Conservation (phyloP, 2,329 filamentous ascomycete species). For the Acephala macrosclerotiorum region DNA sequence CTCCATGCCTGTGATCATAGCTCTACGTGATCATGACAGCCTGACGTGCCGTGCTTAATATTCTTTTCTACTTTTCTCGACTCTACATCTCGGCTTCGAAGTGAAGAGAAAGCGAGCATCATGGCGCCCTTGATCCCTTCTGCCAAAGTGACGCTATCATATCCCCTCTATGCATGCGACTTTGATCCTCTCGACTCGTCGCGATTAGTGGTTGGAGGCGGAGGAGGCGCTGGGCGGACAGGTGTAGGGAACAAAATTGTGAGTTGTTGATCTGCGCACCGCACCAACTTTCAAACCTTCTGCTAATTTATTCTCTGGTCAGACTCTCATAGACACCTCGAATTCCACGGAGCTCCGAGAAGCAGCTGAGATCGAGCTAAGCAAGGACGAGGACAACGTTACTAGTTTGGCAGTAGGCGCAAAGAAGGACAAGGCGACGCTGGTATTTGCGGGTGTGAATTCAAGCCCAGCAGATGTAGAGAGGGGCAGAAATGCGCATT, state of each 20-base stretch:
- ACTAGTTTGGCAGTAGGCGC: constrained; percentile 79
- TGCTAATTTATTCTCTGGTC: constrained; percentile 16
- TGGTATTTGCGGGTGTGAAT: constrained; percentile 82
- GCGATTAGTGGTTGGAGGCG: constrained; percentile 83
- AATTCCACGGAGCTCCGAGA: constrained; percentile 55
- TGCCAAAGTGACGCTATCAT: constrained; percentile 64
- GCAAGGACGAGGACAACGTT: constrained; percentile 87
- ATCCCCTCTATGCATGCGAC: constrained; percentile 86
- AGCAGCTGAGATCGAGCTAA: constrained; percentile 78
- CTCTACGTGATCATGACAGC: constrained; percentile 13
- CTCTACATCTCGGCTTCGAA: no score
- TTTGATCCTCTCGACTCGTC: constrained; percentile 84
- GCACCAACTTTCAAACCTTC: neutral
- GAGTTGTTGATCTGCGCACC: constrained; percentile 44
- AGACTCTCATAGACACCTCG: constrained; percentile 45
- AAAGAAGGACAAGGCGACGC: constrained; percentile 61
- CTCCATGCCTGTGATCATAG: constrained; percentile 13
- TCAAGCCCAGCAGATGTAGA: constrained; percentile 75
- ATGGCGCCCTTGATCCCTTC: constrained; percentile 44
- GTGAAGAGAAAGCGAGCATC: neutral
- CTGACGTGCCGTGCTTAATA: neutral
- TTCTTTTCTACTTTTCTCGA: constrained; percentile 13
- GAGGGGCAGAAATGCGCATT: constrained; percentile 82
- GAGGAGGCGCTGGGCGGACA: constrained; percentile 81
- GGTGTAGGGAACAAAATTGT: constrained; percentile 90